phyloP scores from a whole-genome alignment of 306 rosid genomes.

The Vachellia collinsii region DNA sequence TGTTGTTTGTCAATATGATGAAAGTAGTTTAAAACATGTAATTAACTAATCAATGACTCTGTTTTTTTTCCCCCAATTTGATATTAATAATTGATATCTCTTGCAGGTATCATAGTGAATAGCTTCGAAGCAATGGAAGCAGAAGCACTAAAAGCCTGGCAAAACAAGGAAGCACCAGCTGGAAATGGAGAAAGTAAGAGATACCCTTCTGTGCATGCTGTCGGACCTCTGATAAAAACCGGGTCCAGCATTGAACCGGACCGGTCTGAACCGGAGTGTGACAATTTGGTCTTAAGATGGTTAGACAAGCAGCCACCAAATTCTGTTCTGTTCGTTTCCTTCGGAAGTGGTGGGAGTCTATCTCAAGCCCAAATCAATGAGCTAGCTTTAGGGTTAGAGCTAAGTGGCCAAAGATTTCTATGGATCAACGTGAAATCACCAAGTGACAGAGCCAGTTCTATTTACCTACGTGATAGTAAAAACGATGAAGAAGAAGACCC shows the following conservation, averaged over 20 bases:
- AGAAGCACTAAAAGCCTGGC: slow-evolving; percentile 9
- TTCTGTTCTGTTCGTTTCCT: not conserved
- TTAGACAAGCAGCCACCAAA: not conserved
- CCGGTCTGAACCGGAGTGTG: not conserved
- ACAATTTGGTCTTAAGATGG: not conserved
- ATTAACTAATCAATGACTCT: too few species aligned
- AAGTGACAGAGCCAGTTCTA: not conserved
- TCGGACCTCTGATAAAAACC: not conserved
- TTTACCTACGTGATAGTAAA: not conserved
- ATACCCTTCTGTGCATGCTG: not conserved
- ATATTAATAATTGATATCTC: not conserved
- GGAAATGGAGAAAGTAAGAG: not conserved
- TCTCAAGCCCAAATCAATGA: slow-evolving; percentile 4
- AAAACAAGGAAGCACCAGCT: not conserved
- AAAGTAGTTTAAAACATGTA: too few species aligned
- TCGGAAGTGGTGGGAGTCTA: not conserved
- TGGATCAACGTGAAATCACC: slow-evolving; percentile 23
- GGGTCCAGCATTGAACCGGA: not conserved
- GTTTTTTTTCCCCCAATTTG: not conserved
- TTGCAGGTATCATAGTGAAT: not conserved
- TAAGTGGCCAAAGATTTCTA: slow-evolving; percentile 11
- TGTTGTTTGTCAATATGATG: too few species aligned
- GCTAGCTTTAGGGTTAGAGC: slow-evolving; percentile 17
- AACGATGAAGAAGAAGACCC: not conserved
- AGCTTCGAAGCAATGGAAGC: slow-evolving; percentile 13